Evolutionary conservation across 371 early-diverging fungal genomes (phyloP).

Genomic region (Dentiscutata heterogama): DNA sequence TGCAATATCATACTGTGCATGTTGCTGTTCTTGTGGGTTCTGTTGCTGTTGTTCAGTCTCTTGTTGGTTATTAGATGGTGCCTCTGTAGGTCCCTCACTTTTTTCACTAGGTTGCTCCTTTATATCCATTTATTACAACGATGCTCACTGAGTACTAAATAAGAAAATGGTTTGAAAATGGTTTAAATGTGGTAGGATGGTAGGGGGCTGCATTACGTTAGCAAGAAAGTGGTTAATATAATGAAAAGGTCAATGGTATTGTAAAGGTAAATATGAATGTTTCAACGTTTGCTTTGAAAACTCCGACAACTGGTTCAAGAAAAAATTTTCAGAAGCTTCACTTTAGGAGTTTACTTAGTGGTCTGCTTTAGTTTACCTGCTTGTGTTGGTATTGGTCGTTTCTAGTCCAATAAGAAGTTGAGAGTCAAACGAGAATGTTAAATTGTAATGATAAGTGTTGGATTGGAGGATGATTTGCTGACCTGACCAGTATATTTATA

Average conservation of each 20-base stretch:
- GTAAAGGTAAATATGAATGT: background rate
- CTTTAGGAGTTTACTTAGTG: slow-evolving; percentile 20
- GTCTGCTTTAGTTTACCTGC: slow-evolving; percentile 35
- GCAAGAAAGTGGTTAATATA: too few relatives aligned
- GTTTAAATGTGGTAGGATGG: too few relatives aligned
- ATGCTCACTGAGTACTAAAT: too few relatives aligned
- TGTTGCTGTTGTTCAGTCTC: slow-evolving; percentile 38
- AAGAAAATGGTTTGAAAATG: too few relatives aligned
- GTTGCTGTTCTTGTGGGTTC: slow-evolving; percentile 8
- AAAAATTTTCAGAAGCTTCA: background rate
- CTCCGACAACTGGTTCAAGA: background rate
- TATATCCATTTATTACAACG: slow-evolving; percentile 16
- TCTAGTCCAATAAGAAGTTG: slow-evolving; percentile 47
- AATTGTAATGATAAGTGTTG: slow-evolving; percentile 39
- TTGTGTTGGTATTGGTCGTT: slow-evolving; percentile 47
- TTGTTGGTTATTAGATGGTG: slow-evolving; percentile 37
- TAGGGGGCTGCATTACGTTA: too few relatives aligned
- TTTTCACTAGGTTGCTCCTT: slow-evolving; percentile 43
- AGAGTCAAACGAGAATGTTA: slow-evolving; percentile 39
- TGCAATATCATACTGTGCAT: slow-evolving; percentile 27
- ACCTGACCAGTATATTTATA: too few relatives aligned
- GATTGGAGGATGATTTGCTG: slow-evolving; percentile 17
- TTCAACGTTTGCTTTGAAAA: background rate
- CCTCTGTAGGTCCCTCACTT: background rate
- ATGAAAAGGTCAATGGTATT: too few relatives aligned